Conservation (phyloP, 495 filamentous ascomycete genomes). For the Penicillium parvum region DNA sequence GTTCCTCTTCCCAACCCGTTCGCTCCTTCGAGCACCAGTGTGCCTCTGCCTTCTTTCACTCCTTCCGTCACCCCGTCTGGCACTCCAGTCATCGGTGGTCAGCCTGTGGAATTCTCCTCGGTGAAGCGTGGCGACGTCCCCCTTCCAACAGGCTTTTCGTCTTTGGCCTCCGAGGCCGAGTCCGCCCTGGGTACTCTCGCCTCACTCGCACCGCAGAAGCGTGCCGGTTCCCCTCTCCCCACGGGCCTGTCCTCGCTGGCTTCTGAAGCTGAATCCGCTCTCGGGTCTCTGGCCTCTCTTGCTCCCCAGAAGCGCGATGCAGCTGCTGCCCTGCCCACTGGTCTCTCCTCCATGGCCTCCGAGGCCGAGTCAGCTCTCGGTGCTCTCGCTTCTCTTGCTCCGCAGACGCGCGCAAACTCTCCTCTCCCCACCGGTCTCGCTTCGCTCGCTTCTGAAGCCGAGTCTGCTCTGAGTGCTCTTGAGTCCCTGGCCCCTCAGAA, state of each 20-base stretch:
- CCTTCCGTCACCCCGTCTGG: neutral
- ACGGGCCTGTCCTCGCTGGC: slow-evolving; percentile 12
- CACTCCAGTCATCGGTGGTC: neutral
- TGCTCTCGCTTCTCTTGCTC: slow-evolving; percentile 2
- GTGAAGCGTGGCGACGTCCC: too few relatives aligned
- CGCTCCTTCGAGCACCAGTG: slow-evolving; percentile 1
- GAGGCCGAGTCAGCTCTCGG: slow-evolving; percentile 5
- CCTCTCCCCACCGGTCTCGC: slow-evolving; percentile 15
- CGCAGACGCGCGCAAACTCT: slow-evolving; percentile 11
- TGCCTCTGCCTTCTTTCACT: slow-evolving; percentile 2
- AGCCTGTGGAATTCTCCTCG: neutral
- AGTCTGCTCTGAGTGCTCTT: slow-evolving; percentile 5
- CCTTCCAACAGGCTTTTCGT: too few relatives aligned
- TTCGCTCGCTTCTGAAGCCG: slow-evolving; percentile 10
- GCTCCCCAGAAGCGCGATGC: slow-evolving; percentile 11
- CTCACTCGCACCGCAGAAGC: neutral
- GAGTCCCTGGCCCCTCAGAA: slow-evolving; percentile 11
- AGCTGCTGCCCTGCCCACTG: slow-evolving; percentile 1
- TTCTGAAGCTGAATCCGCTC: slow-evolving; percentile 10
- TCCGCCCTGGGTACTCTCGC: slow-evolving; percentile 1
- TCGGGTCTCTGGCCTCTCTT: slow-evolving; percentile 6
- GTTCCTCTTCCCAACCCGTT: slow-evolving; percentile 4
- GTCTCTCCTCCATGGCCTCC: slow-evolving; percentile 4
- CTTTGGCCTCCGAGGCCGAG: slow-evolving; percentile 8
- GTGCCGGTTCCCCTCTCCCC: too few relatives aligned